Evolutionary conservation across 495 filamentous ascomycete genomes (phyloP).

Genomic region (Penicillium robsamsonii): DNA sequence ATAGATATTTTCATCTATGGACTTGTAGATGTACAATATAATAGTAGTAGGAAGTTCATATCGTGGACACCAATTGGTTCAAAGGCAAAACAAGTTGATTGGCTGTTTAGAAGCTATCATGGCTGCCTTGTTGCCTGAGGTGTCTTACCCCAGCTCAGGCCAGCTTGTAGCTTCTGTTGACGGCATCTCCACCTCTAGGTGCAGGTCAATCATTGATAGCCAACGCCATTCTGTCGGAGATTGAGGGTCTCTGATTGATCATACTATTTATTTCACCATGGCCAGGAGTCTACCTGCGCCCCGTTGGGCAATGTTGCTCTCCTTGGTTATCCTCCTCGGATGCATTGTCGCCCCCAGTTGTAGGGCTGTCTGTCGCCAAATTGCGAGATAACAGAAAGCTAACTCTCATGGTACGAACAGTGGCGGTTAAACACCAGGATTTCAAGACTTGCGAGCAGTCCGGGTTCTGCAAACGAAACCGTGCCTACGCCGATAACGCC

Average conservation of each 20-base stretch:
- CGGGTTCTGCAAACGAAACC: constrained; percentile 94
- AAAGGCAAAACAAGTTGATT: not conserved
- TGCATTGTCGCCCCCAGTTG: constrained; percentile 42
- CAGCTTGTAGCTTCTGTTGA: constrained; percentile 42
- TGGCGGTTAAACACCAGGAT: constrained; percentile 85
- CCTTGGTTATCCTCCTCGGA: constrained; percentile 37
- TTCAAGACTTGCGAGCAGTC: constrained; percentile 96
- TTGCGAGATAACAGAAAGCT: not conserved
- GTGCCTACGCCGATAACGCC: constrained; percentile 79
- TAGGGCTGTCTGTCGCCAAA: constrained; percentile 18
- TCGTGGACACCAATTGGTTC: not conserved
- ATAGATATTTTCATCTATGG: not conserved
- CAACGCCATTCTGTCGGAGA: constrained; percentile 27
- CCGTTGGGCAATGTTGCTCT: constrained; percentile 56
- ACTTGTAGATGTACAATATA: not conserved
- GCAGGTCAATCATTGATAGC: constrained; percentile 31
- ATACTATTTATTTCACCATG: constrained; percentile 31
- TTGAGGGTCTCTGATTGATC: constrained; percentile 41
- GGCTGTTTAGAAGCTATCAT: constrained; percentile 15
- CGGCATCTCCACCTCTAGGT: constrained; percentile 32
- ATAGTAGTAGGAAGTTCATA: no score
- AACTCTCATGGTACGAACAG: constrained; percentile 37
- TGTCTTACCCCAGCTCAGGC: constrained; percentile 37
- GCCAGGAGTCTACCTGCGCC: constrained; percentile 48
- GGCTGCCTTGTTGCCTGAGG: constrained; percentile 24